Percentiles rank a stretch among this genome's conserved stretches.
Conservation (phyloP, 2,329 filamentous ascomycete genomes). For the Phaeophleospora eucalypticola region DNA sequence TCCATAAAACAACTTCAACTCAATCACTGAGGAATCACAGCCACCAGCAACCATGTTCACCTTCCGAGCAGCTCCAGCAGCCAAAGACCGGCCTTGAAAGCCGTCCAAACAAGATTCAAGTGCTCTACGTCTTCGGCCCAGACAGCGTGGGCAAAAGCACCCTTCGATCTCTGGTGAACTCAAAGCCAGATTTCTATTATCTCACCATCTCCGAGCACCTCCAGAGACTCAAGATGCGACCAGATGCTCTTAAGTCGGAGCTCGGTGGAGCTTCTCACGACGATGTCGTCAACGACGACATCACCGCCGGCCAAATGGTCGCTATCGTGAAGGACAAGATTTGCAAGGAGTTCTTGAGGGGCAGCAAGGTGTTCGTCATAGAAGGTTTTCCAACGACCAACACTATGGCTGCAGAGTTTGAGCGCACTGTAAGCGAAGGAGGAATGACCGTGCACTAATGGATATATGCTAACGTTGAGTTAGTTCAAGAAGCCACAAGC, state of each 20-base stretch:
- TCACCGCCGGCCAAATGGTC: no score
- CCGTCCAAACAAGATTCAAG: no score
- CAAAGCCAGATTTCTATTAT: not conserved
- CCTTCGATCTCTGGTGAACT: not conserved
- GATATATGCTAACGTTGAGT: no score
- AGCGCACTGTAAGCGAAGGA: no score
- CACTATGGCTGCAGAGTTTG: no score
- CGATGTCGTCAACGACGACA: no score
- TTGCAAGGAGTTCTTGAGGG: not conserved
- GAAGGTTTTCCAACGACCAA: not conserved
- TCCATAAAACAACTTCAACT: no score
- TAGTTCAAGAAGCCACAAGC: no score
- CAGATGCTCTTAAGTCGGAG: not conserved
- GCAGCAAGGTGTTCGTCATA: not conserved
- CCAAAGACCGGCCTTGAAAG: not conserved
- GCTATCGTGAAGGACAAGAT: not conserved
- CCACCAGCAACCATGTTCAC: no score
- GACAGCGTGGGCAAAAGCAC: no score
- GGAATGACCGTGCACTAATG: no score
- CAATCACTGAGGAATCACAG: no score
- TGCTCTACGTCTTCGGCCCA: not conserved
- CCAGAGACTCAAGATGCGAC: not conserved
- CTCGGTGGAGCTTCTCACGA: not conserved
- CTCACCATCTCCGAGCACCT: not conserved
- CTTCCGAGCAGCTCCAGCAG: not conserved